Conservation (phyloP, 208 protist genomes). For the Acanthamoeba healyi region DNA sequence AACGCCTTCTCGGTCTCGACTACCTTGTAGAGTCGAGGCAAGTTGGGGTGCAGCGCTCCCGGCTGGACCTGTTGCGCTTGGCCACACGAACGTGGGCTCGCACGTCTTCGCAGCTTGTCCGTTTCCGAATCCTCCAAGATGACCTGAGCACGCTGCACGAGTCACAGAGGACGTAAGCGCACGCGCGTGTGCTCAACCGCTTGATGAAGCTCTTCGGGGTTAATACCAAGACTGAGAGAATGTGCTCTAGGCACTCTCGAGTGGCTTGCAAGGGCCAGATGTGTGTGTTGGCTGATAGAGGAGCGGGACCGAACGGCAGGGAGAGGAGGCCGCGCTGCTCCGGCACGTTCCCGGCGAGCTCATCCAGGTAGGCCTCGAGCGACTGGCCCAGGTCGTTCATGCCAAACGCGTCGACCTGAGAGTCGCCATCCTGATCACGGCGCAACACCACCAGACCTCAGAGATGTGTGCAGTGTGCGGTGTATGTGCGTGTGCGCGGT, state of each 20-base stretch:
- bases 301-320: not conserved
- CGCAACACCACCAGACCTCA: not conserved
- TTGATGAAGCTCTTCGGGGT: no score
- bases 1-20: slow-evolving; percentile 22
- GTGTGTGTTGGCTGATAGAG: not conserved
- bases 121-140: not conserved
- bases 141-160: not conserved
- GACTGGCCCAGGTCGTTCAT: slow-evolving; percentile 15
- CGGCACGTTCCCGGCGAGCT: not conserved
- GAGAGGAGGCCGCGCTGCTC: not conserved
- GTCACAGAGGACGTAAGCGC: not conserved
- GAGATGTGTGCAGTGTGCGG: no score
- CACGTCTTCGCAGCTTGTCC: not conserved
- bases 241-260: not conserved
- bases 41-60: slow-evolving; percentile 5
- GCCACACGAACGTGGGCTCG: not conserved
- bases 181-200: not conserved
- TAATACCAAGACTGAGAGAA: not conserved
- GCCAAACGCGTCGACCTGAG: not conserved
- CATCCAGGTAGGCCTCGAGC: slow-evolving; percentile 33
- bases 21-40: not conserved
- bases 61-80: not conserved
- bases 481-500: no score
- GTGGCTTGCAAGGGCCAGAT: not conserved
- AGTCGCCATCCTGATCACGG: not conserved